A percentile compares a stretch with the other conserved stretches of the same genome.
Evolutionary conservation across 2,329 filamentous ascomycete genomes (phyloP).

Genomic region (Colletotrichum brevisporum): DNA sequence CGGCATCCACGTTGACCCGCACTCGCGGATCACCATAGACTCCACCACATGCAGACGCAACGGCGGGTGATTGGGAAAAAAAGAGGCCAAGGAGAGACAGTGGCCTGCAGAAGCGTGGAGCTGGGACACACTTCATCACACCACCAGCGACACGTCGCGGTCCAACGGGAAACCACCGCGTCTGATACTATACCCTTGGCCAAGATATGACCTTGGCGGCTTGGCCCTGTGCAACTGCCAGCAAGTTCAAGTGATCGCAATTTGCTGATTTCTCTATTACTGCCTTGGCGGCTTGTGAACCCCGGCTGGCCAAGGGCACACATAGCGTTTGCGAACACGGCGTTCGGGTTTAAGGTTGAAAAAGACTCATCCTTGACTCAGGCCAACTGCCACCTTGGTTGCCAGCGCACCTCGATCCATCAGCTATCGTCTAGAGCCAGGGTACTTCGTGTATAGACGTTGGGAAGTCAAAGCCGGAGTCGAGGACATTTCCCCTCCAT

Average conservation of each 20-base stretch:
- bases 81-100: conserved; percentile 11
- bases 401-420: not conserved
- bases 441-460: not conserved
- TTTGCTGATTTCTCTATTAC: conserved; percentile 15
- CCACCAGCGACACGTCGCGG: conserved; percentile 15
- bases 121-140: conserved; percentile 6
- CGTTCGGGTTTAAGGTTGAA: not conserved
- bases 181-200: not conserved
- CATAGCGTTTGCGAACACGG: not conserved
- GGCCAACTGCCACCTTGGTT: not conserved
- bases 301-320: not conserved
- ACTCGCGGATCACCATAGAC: conserved; percentile 33
- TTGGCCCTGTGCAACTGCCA: conserved; percentile 18
- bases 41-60: conserved; percentile 25
- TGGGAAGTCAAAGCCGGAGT: not conserved
- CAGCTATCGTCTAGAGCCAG: no score
- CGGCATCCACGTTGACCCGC: conserved; percentile 33
- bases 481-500: not conserved
- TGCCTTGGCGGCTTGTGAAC: conserved; percentile 20
- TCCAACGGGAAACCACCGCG: conserved; percentile 9
- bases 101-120: conserved; percentile 11
- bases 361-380: not conserved
- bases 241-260: conserved; percentile 11
- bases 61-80: conserved; percentile 19
- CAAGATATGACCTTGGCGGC: conserved; percentile 15